Evolutionary conservation across 2,329 filamentous ascomycete species (phyloP), one percentile per base, ranked within the genome.

Genomic region (Alternaria sp.): DNA sequence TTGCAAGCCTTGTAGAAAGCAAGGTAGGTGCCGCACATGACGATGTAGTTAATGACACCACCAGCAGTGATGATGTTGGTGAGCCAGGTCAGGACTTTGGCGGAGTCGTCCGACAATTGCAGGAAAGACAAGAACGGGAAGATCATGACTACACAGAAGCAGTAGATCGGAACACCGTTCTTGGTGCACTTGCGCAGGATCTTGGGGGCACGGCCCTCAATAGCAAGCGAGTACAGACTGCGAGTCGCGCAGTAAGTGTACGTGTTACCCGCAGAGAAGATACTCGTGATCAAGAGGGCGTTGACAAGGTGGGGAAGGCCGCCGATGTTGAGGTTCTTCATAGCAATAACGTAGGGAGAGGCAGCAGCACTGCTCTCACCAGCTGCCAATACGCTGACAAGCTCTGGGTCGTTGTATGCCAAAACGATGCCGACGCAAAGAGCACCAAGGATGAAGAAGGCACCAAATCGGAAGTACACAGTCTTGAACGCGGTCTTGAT

Each of bases 121-220:
- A 94, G 80, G 78, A 93, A 95, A 3, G 89, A 87, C 11, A 96
- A 80, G 7, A 93, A 81, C 1, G 89, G 86, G 68, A 95, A 88
- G 4, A 86, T 75, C 47, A 93, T 83, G 0, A 91, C 89, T 28
- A 89, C 76, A 1, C 77, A 64, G 39, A 94, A 91, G 71, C 89
- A 91, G 78, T 91, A 92, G 63, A 93, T 84, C 0, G 92, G 92
- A 0, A 95, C 87, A 70, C 89, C 89, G 11, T 84, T 83, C 65
- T 81, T 83, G 9, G 85, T 90, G 71, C 84, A 87, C 73, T 86
- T 84, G 63, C 82, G 81, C 22, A 91, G 81, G 70, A 89, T 72
- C 46, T 77, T 79, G 0, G 85, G 85, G 0, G 85, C 85, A 42
- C 82, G 78, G 14, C 85, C 84, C 61, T 86, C 83, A 4, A 86